Percentiles rank a stretch among this genome's conserved stretches.
Evolutionary conservation across 176 grass and related monocot species (phyloP).

Genomic region (Musa troglodytarum): DNA sequence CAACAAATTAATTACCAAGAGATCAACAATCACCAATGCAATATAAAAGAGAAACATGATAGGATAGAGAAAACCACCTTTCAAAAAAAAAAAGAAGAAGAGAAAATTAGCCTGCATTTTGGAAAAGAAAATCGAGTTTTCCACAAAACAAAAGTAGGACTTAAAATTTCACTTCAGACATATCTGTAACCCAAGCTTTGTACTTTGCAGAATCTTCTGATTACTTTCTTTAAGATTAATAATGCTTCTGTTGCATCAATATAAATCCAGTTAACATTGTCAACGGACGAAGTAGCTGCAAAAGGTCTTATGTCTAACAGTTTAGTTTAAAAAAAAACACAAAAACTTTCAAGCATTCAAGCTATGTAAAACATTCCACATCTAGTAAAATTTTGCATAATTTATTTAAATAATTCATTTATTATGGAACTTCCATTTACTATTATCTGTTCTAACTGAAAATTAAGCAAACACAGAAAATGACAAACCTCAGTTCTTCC

Average conservation of each 20-base stretch:
- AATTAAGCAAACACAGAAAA: neutral
- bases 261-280: too few species aligned
- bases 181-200: neutral
- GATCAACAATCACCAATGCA: neutral
- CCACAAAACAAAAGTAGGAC: neutral
- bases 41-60: neutral
- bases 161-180: neutral
- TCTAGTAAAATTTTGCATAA: neutral
- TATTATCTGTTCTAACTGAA: neutral
- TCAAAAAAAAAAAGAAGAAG: neutral
- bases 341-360: too few species aligned
- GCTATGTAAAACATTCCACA: too few species aligned
- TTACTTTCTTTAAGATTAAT: neutral
- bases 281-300: too few species aligned
- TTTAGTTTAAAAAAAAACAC: too few species aligned
- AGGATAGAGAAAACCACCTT: neutral
- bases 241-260: too few species aligned
- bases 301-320: too few species aligned
- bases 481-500: slow-evolving; percentile 50
- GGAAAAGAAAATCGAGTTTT: neutral
- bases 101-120: neutral
- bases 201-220: neutral
- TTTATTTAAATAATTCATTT: neutral
- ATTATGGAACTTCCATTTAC: neutral
- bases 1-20: neutral